These are phyloP conservation scores for Panicum miliaceum DNA, from an alignment of 176 grass and related monocot species.

Conservation along the genomic window DNA sequence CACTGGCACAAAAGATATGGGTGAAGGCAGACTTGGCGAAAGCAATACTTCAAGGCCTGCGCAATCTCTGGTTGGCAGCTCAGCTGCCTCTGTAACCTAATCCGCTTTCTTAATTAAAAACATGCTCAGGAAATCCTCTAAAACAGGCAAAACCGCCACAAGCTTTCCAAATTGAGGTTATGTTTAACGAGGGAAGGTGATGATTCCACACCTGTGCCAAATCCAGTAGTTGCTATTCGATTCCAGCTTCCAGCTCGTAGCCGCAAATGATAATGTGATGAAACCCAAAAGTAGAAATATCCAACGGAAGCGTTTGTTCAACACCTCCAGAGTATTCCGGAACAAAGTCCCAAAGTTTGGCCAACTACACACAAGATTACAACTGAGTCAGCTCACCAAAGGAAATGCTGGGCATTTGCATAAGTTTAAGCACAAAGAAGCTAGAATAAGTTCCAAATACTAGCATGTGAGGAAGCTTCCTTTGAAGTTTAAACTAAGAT, in stretches of 20 bases:
- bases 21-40: too few relatives aligned
- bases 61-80: too few relatives aligned
- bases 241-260: slow-evolving; percentile 90
- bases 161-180: slow-evolving; percentile 28
- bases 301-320: slow-evolving; percentile 87
- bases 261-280: slow-evolving; percentile 72
- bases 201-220: slow-evolving; percentile 84
- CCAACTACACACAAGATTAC: slow-evolving; percentile 64
- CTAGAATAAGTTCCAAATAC: background rate
- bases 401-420: slow-evolving; percentile 14
- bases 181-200: slow-evolving; percentile 22
- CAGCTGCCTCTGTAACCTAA: too few relatives aligned
- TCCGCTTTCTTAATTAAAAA: background rate
- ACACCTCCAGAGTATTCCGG: slow-evolving; percentile 57
- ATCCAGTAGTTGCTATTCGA: slow-evolving; percentile 87
- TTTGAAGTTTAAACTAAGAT: slow-evolving; percentile 30
- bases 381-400: slow-evolving; percentile 36
- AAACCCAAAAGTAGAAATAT: slow-evolving; percentile 77
- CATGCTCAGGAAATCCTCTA: background rate
- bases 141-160: background rate
- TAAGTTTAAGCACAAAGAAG: background rate
- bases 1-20: too few relatives aligned
- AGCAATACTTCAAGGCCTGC: too few relatives aligned
- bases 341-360: slow-evolving; percentile 57
- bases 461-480: slow-evolving; percentile 3